Base-by-base conservation (phyloP, 805 yeast species). In the Brettanomyces nanus region DNA sequence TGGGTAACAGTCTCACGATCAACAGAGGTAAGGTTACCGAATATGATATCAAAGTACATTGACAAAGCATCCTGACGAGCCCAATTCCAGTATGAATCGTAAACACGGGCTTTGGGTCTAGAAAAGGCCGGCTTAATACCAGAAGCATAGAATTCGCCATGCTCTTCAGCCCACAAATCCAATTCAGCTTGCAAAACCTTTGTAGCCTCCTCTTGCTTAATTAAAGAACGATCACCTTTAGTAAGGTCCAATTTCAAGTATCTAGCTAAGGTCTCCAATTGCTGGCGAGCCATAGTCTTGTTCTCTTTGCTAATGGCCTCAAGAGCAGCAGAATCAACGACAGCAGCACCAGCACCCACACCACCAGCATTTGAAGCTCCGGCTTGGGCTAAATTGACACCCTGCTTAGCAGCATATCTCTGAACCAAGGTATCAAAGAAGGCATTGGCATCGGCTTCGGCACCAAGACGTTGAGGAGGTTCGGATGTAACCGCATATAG, bases 41-140 rank as follows among this genome's bases (percentile, higher is more conserved):
- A 94, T 51, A 92, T 87, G 54, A 92, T 87, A 64, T 92, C 97
- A 59, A 76, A 92, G 68, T 85, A 92, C 85, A 92, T 81, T 35
- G 87, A 77, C 51, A 92, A 69, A 44, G 92, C 84, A 61, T 92
- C 95, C 70, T 92, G 98, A 65, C 97, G 85, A 34, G 97, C 97
- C 98, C 98, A 92, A 65, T 94, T 94, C 98, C 98, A 92, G 65
- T 89, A 87, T 18, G 97, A 87, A 65, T 92, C 97, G 63, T 90
- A 92, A 38, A 82, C 79, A 69, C 98, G 84, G 21, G 97, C 95
- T 70, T 92, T 92, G 66, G 84, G 74, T 45, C 90, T 73, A 23
- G 95, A 84, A 68, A 92, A 92, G 4, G 81, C 77, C 30, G 97
- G 95, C 48, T 79, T 70, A 53, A 92, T 81, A 59, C 98, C 97